Percentiles rank a stretch among this genome's conserved stretches.
phyloP scores from a whole-genome alignment of 2,329 filamentous ascomycete genomes.

The Penicillium janthinellum region DNA sequence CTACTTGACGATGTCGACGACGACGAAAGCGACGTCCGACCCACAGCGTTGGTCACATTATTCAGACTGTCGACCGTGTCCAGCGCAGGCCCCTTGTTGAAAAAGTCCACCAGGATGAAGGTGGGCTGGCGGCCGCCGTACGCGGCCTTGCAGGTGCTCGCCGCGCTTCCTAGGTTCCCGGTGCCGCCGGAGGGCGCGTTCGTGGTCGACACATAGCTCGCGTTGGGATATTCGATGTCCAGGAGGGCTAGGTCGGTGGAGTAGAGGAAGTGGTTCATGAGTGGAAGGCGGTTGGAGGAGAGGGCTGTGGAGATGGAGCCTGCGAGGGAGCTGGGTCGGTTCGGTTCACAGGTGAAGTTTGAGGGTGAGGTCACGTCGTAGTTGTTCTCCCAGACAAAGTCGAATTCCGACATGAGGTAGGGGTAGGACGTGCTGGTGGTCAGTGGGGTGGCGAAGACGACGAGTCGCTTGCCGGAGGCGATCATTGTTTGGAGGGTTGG shows the following conservation, averaged over 20 bases:
- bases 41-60: slow-evolving; percentile 50
- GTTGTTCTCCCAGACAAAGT: slow-evolving; percentile 68
- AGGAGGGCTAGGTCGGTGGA: slow-evolving; percentile 47
- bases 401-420: slow-evolving; percentile 49
- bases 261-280: slow-evolving; percentile 83
- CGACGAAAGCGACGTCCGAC: slow-evolving; percentile 41
- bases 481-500: slow-evolving; percentile 74
- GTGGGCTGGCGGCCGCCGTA: slow-evolving; percentile 65
- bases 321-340: slow-evolving; percentile 61
- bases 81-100: slow-evolving; percentile 70
- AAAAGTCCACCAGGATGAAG: slow-evolving; percentile 80
- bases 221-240: slow-evolving; percentile 63
- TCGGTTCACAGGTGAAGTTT: slow-evolving; percentile 72
- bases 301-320: slow-evolving; percentile 55
- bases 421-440: slow-evolving; percentile 38
- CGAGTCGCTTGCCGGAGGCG: slow-evolving; percentile 62
- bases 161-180: slow-evolving; percentile 56
- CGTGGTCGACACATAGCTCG: slow-evolving; percentile 62
- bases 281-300: slow-evolving; percentile 62
- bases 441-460: slow-evolving; percentile 67
- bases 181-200: slow-evolving; percentile 62
- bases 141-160: slow-evolving; percentile 55
- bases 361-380: slow-evolving; percentile 64
- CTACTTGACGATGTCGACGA: slow-evolving; percentile 30
- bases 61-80: slow-evolving; percentile 70